A percentile compares a stretch with the other conserved stretches of the same genome.
phyloP scores from a whole-genome alignment of 2,329 filamentous ascomycete genomes.

The Sphaerostilbella broomeana region DNA sequence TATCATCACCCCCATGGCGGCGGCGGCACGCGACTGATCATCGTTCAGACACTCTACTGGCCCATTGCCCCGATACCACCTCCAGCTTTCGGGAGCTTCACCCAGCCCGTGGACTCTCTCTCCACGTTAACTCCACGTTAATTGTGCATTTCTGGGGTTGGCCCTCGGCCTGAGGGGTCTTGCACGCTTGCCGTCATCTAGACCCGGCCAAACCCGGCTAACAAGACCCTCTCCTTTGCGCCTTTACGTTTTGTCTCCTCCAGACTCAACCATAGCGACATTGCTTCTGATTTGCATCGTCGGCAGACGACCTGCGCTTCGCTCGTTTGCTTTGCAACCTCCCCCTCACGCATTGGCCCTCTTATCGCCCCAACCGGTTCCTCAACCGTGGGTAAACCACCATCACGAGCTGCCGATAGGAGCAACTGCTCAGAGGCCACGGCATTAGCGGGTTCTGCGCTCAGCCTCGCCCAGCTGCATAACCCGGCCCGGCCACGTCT shows the following conservation, averaged over 20 bases:
- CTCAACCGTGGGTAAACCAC: not conserved
- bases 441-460: not conserved
- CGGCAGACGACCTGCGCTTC: not conserved
- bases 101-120: constrained; percentile 5
- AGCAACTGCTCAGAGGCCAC: not conserved
- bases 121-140: constrained; percentile 8
- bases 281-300: not conserved
- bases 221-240: not conserved
- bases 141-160: constrained; percentile 6
- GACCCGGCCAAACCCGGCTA: constrained; percentile 6
- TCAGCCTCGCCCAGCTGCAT: not conserved
- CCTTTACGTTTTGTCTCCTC: not conserved
- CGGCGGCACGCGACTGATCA: constrained; percentile 14
- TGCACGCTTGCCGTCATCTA: not conserved
- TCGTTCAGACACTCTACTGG: constrained; percentile 4
- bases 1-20: too few relatives aligned
- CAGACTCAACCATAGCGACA: not conserved
- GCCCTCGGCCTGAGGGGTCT: constrained; percentile 1
- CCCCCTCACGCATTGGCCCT: not conserved
- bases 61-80: constrained; percentile 7
- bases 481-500: not conserved
- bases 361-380: not conserved
- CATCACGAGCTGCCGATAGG: constrained; percentile 7
- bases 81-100: not conserved
- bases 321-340: not conserved